Base-by-base conservation (phyloP, 768 basidiomycete genomes). In the Coprinopsis strossmayeri region DNA sequence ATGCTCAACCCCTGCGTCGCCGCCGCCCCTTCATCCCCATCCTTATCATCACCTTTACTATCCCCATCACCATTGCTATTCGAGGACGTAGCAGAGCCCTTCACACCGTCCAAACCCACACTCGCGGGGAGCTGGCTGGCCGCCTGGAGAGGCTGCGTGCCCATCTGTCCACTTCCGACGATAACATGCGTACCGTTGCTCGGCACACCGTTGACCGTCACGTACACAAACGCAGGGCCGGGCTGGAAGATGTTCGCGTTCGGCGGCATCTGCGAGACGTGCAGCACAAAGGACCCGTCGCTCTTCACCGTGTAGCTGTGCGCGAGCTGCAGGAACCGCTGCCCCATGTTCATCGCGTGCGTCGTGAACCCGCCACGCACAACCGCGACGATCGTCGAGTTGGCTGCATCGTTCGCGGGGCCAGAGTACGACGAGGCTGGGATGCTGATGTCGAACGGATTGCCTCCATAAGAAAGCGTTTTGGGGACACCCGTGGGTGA, bases 331-430 rank as follows among this genome's bases (percentile, higher is more conserved):
- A 94, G 58, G 48, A 73, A 75, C 2, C 92, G 77, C 64, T 91
- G 88, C 0, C 87, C 87, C 85, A 89, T 90, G 68, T 87, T 90
- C 85, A 89, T 87, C 26, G 77, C 85, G 56, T 90, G 87, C 0
- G 87, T 89, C 2, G 87, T 82, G 70, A 85, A 89, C 0, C 94
- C 94, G 3, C 81, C 76, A 13, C 95, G 87, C 21, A 87, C 70
- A 51, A 97, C 65, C 26, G 81, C 82, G 9, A 95, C 84, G 3
- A 79, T 83, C 5, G 86, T 78, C 58, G 83, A 85, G 40, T 76
- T 79, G 0, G 87, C 84, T 2, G 87, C 84, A 45, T 76, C 74
- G 57, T 90, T 85, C 11, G 79, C 78, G 12, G 71, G 61, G 5
- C 85, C 84, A 3, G 75, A 69, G 65, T 87, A 90, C 13, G 82